Conservation (phyloP, 1,139 yeast genomes). For the Pichia sp. region DNA sequence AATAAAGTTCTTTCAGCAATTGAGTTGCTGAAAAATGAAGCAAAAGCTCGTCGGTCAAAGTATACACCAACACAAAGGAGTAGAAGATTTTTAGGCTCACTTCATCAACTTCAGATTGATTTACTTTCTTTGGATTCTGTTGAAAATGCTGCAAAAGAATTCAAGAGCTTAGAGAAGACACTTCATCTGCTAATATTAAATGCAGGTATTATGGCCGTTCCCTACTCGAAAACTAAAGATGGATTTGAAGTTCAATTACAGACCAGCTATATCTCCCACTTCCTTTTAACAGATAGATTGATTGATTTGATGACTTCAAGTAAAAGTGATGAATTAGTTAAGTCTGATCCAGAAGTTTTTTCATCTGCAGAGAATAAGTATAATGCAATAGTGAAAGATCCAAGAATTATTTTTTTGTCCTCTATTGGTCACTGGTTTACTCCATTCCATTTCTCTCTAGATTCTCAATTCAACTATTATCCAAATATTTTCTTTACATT, state of each 20-base stretch:
- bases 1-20: slow-evolving; percentile 52
- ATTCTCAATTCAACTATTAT: slow-evolving; percentile 44
- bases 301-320: slow-evolving; percentile 43
- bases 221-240: slow-evolving; percentile 56
- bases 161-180: slow-evolving; percentile 41
- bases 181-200: slow-evolving; percentile 65
- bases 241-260: slow-evolving; percentile 71
- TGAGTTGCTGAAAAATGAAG: slow-evolving; percentile 47
- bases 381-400: slow-evolving; percentile 25
- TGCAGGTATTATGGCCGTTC: slow-evolving; percentile 79
- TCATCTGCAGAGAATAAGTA: slow-evolving; percentile 1
- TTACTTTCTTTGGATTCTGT: slow-evolving; percentile 53
- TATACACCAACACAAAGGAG: slow-evolving; percentile 19
- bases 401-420: slow-evolving; percentile 60
- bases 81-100: slow-evolving; percentile 43
- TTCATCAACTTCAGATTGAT: slow-evolving; percentile 56
- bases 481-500: slow-evolving; percentile 71
- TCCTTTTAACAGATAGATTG: slow-evolving; percentile 56
- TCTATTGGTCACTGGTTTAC: slow-evolving; percentile 65
- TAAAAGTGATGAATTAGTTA: slow-evolving; percentile 16
- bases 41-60: slow-evolving; percentile 30
- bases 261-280: slow-evolving; percentile 73
- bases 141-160: slow-evolving; percentile 43
- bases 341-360: background rate
- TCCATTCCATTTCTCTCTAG: slow-evolving; percentile 42